These are phyloP conservation scores for Populus trichocarpa DNA, from an alignment of 441 rosid species.

Conservation along the genomic window DNA sequence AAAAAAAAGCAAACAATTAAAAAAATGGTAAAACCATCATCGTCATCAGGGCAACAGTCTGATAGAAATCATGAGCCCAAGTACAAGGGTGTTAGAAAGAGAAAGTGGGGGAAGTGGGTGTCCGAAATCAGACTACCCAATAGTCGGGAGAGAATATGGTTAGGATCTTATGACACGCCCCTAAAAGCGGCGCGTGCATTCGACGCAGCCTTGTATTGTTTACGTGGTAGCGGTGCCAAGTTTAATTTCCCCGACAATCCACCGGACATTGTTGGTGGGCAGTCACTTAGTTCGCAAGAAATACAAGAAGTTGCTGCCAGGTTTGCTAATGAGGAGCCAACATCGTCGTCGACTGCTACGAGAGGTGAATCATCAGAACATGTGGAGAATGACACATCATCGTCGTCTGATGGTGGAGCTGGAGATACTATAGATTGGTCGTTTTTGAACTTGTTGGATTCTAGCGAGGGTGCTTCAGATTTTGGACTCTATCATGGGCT, in stretches of 20 bases:
- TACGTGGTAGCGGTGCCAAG: slow-evolving; percentile 58
- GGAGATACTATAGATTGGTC: slow-evolving; percentile 38
- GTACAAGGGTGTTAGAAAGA: slow-evolving; percentile 82
- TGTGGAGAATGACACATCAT: slow-evolving; percentile 9
- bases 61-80: slow-evolving; percentile 26
- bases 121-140: slow-evolving; percentile 89
- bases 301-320: slow-evolving; percentile 57
- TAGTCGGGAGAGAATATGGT: slow-evolving; percentile 84
- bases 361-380: background rate
- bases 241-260: slow-evolving; percentile 68
- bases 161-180: slow-evolving; percentile 68
- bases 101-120: slow-evolving; percentile 97
- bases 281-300: slow-evolving; percentile 41
- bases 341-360: background rate
- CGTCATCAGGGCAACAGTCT: background rate
- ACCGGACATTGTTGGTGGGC: slow-evolving; percentile 40
- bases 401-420: slow-evolving; percentile 8
- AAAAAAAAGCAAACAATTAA: background rate
- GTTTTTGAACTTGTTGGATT: slow-evolving; percentile 22
- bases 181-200: slow-evolving; percentile 93
- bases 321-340: slow-evolving; percentile 39
- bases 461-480: background rate
- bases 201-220: slow-evolving; percentile 77
- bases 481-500: slow-evolving; percentile 11
- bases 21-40: background rate